Percentiles rank a stretch among this genome's conserved stretches.
These are phyloP conservation scores for Chaetomium sp. DNA, from an alignment of 2,329 filamentous ascomycete genomes.

Conservation along the genomic window DNA sequence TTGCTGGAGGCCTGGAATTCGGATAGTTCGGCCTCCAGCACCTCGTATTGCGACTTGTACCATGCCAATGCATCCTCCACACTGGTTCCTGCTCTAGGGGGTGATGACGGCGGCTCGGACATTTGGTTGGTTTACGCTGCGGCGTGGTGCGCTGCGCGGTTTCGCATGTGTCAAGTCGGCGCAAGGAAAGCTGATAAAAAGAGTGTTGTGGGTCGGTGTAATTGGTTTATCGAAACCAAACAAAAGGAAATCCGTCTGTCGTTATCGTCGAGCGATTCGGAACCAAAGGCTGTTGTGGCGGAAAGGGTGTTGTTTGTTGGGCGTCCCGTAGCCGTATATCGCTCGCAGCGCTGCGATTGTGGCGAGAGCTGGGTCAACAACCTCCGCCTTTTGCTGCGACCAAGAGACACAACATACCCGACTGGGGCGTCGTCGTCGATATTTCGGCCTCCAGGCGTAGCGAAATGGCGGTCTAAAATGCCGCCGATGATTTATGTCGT, in stretches of 20 bases:
- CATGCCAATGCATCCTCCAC: constrained; percentile 80
- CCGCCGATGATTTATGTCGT: constrained; percentile 23
- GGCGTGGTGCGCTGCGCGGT: constrained; percentile 22
- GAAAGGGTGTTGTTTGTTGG: neutral
- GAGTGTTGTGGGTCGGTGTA: constrained; percentile 20
- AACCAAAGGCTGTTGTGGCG: neutral
- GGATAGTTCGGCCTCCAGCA: constrained; percentile 84
- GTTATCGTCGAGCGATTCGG: constrained; percentile 19
- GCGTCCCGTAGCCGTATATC: constrained; percentile 4
- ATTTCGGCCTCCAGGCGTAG: constrained; percentile 5
- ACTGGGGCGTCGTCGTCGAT: constrained; percentile 15
- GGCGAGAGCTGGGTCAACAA: constrained; percentile 22
- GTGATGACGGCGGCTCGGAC: constrained; percentile 65
- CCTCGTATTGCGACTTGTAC: constrained; percentile 96
- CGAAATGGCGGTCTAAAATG: constrained; percentile 11
- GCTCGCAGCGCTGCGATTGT: constrained; percentile 20
- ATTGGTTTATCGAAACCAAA: constrained; percentile 11
- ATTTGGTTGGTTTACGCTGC: constrained; percentile 42
- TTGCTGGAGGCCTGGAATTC: constrained; percentile 94
- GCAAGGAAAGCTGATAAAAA: constrained; percentile 15
- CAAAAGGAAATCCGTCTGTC: constrained; percentile 23
- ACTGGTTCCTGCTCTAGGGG: constrained; percentile 56
- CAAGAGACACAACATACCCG: constrained; percentile 21
- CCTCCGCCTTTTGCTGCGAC: constrained; percentile 22
- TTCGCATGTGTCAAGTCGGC: constrained; percentile 28